Base-by-base conservation (phyloP, 495 filamentous ascomycete genomes). In the Parathielavia hyrcaniae region DNA sequence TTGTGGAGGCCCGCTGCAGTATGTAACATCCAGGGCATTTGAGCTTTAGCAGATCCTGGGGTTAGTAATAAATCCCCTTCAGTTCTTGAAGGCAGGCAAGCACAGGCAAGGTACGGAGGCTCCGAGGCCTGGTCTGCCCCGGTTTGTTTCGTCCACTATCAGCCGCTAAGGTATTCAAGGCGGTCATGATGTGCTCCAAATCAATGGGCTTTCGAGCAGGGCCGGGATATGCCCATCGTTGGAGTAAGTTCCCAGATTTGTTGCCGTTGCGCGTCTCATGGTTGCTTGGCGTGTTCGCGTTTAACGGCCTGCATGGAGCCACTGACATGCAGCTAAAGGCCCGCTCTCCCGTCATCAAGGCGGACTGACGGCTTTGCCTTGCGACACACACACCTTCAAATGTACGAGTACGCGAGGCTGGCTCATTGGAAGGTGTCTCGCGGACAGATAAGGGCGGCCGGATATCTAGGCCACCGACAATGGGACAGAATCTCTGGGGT, bases 261-360 rank as follows among this genome's bases (percentile, higher is more conserved):
- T n/a, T 41, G 49, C 30, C 65, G 63, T 54, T 62, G 60, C 69
- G 61, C 65, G 67, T 69, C 58, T 67, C 64, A 62, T 62, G 22
- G 36, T 32, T 32, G 35, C 38, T 63, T 67, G 63, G 67, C 64
- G 61, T 63, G 62, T 67, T 59, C 62, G 67, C 63, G 63, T 69
- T 71, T 55, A 69, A 69, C 69, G 62, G 67, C 32, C 53, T 55
- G 61, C 26, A 30, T 20, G 19, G 36, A 11, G 36, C 53, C 52
- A 58, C 46, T 59, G 55, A 43, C 35, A 47, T 20, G 38, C n/a
- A 34, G 39, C 3, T 9, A 32, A 48, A 4, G 41, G 6, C 40
- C 50, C 26, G 55, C 54, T 53, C 40, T 34, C 50, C 9, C 1
- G 20, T 39, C 26, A 43, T 39, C 26, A 43, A 59, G 59, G 57